phyloP scores from a whole-genome alignment of 768 basidiomycete species.

The Ramaria rubella region DNA sequence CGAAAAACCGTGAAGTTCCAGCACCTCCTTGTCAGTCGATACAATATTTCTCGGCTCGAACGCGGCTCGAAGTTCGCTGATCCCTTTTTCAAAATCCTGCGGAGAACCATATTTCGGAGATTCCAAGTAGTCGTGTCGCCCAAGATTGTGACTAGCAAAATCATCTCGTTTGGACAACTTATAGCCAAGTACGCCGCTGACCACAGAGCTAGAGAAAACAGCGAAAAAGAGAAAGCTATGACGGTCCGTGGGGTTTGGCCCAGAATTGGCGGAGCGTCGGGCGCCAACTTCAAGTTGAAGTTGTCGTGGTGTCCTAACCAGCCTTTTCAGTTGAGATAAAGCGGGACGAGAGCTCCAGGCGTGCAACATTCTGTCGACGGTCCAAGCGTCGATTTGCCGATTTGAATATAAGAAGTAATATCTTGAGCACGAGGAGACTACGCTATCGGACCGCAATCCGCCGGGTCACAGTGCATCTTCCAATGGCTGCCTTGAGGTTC shows the following conservation, averaged over 20 bases:
- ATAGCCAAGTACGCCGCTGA: not conserved
- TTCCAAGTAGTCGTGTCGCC: not conserved
- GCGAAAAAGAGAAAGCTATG: not conserved
- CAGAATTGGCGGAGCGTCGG: not conserved
- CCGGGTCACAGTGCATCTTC: no score
- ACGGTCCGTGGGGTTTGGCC: not conserved
- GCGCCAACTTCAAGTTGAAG: no score
- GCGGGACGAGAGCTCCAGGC: no score
- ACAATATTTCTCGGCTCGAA: constrained; percentile 36
- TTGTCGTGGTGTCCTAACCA: no score
- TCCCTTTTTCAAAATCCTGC: constrained; percentile 46
- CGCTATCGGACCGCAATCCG: not conserved
- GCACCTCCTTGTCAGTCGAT: constrained; percentile 45
- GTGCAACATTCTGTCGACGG: no score
- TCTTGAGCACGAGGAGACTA: no score
- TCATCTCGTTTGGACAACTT: not conserved
- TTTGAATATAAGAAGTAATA: no score
- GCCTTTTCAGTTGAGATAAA: no score
- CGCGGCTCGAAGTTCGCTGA: constrained; percentile 38
- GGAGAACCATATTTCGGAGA: constrained; percentile 41
- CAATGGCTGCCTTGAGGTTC: not conserved
- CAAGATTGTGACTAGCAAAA: not conserved
- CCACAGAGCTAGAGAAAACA: not conserved
- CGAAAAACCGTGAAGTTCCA: constrained; percentile 51
- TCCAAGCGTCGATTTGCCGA: no score